Base-by-base conservation (phyloP, 1,139 yeast species). In the Yamadazyma triangularis region DNA sequence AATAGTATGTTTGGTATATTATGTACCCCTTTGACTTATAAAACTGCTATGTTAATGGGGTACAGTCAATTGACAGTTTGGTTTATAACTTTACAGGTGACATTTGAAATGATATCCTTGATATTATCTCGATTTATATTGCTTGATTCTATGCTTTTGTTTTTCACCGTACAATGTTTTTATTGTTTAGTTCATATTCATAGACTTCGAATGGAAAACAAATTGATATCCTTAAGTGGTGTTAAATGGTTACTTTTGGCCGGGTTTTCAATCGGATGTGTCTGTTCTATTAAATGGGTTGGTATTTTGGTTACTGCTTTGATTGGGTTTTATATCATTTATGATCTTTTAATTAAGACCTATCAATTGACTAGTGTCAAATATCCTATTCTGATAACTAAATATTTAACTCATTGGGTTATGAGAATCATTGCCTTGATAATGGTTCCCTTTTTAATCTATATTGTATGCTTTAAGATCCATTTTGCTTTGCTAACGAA, bases 271-370 rank as follows among this genome's bases (percentile, higher is more conserved):
- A 76, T 93, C 41, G 99, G 98, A 1, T 85, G 95, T 55, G 97
- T 89, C 10, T 81, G 89, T 45, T 79, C 95, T 30, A 94, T 89
- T 25, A 91, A 91, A 60, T 87, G 95, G 96, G 97, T 91, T 13
- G 98, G 98, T 4, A 58, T 89, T 29, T 88, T 91, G 51, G 78
- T 84, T 27, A 93, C 96, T 8, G 72, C 76, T 0, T 61, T 89
- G 15, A 84, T 89, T 32, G 99, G 99, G 1, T 42, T 85, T n/a
- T 91, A 88, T 61, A 83, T 88, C 4, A 57, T 84, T 9, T 71
- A 73, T 36, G 97, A 91, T 45, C 67, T 91, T 35, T 69, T 79
- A 63, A 65, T 79, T 44, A 77, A 79, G 48, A 70, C 70, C 35
- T 75, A 81, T 51, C 79, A 80, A 50, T 29, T 49, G 16, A 37